A percentile compares a stretch with the other conserved stretches of the same genome.
Conservation (phyloP, 1,139 yeast species). For the Geotrichum australiense region DNA sequence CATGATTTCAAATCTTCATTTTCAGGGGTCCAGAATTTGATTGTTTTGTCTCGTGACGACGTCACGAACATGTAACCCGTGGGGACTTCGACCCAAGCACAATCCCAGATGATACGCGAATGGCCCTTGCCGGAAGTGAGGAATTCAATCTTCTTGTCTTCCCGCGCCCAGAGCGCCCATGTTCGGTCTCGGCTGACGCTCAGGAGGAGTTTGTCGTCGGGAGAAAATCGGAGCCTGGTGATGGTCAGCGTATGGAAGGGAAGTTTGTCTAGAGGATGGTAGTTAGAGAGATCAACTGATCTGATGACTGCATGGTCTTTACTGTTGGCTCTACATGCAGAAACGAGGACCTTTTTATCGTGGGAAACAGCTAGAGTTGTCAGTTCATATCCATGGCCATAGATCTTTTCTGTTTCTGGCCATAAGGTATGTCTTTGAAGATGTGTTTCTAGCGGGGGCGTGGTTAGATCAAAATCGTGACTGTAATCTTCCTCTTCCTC, state of each 20-base stretch:
- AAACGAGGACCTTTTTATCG: slow-evolving; percentile 60
- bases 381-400: slow-evolving; percentile 96
- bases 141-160: slow-evolving; percentile 33
- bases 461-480: slow-evolving; percentile 39
- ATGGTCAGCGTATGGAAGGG: slow-evolving; percentile 78
- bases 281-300: slow-evolving; percentile 56
- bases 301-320: slow-evolving; percentile 81
- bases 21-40: slow-evolving; percentile 57
- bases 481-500: slow-evolving; percentile 41
- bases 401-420: slow-evolving; percentile 91
- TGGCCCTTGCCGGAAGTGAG: slow-evolving; percentile 55
- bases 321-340: slow-evolving; percentile 87
- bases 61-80: slow-evolving; percentile 50
- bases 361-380: slow-evolving; percentile 70
- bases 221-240: slow-evolving; percentile 73
- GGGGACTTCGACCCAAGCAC: slow-evolving; percentile 52
- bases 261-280: slow-evolving; percentile 50
- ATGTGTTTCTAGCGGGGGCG: slow-evolving; percentile 83
- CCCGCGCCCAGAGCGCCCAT: slow-evolving; percentile 66
- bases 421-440: slow-evolving; percentile 86
- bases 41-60: slow-evolving; percentile 76
- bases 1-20: slow-evolving; percentile 25
- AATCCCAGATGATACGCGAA: slow-evolving; percentile 90
- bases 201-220: slow-evolving; percentile 57
- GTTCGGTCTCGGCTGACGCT: slow-evolving; percentile 90